phyloP scores from a whole-genome alignment of 108 stramenopile species.

The Cyclotella choctawhatcheeana region DNA sequence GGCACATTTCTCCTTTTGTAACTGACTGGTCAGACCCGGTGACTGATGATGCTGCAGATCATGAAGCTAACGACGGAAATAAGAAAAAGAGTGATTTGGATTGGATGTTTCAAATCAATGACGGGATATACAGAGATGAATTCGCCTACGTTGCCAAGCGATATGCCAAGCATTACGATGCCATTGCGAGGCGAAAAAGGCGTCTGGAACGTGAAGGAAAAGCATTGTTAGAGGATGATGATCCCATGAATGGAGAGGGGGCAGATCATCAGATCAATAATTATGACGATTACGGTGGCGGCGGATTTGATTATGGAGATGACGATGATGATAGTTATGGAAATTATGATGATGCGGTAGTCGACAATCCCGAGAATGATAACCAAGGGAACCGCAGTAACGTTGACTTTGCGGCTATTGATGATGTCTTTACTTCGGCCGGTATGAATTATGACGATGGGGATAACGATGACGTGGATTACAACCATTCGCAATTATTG shows the following conservation, averaged over 20 bases:
- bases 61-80: neutral
- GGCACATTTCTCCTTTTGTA: constrained; percentile 11
- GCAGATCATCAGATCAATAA: constrained; percentile 47
- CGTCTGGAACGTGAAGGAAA: too few relatives aligned
- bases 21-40: neutral
- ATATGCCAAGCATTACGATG: constrained; percentile 62
- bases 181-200: constrained; percentile 36
- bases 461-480: constrained; percentile 53
- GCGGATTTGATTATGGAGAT: constrained; percentile 51
- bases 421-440: constrained; percentile 50
- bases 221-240: too few relatives aligned
- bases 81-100: constrained; percentile 9
- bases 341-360: constrained; percentile 4
- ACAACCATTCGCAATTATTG: constrained; percentile 52
- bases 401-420: constrained; percentile 49
- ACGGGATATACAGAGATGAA: constrained; percentile 75
- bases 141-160: constrained; percentile 85
- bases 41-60: neutral
- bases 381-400: constrained; percentile 34
- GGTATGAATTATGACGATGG: too few relatives aligned
- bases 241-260: constrained; percentile 23
- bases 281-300: constrained; percentile 58
- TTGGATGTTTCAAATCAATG: constrained; percentile 52
- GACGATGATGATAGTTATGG: constrained; percentile 54
- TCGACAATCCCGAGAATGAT: neutral